A percentile compares a stretch with the other conserved stretches of the same genome.
Evolutionary conservation across 2,329 filamentous ascomycete species (phyloP).

Genomic region (Exophiala bonariae): DNA sequence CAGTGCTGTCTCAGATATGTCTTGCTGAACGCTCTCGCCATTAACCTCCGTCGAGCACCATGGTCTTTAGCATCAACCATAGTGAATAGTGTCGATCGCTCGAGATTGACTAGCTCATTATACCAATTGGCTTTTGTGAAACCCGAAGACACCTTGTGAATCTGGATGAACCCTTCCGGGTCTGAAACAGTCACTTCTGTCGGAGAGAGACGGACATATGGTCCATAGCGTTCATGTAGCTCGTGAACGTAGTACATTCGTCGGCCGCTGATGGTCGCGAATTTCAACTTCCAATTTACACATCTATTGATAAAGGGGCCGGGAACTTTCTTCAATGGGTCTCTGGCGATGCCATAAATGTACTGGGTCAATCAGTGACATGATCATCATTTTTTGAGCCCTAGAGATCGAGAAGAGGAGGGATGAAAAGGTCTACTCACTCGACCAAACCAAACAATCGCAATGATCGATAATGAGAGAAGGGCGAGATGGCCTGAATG

Average conservation of each 20-base stretch:
- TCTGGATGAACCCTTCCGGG: conserved; percentile 30
- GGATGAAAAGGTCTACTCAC: too few relatives aligned
- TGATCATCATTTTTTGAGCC: too few relatives aligned
- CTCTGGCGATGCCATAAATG: too few relatives aligned
- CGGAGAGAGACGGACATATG: conserved; percentile 17
- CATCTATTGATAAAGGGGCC: conserved; percentile 2
- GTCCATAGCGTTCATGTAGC: conserved; percentile 34
- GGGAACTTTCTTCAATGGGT: conserved; percentile 9
- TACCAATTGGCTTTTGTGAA: conserved; percentile 38
- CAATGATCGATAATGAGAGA: too few relatives aligned
- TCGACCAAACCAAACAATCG: too few relatives aligned
- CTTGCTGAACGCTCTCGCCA: conserved; percentile 37
- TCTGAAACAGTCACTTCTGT: conserved; percentile 41
- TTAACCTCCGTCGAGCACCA: conserved; percentile 41
- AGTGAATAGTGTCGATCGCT: conserved; percentile 39
- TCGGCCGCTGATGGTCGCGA: conserved; percentile 4
- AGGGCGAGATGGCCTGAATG: too few relatives aligned
- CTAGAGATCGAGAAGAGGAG: too few relatives aligned
- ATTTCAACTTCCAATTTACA: conserved; percentile 8
- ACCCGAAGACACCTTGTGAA: conserved; percentile 34
- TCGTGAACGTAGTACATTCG: conserved; percentile 23
- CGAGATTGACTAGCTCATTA: conserved; percentile 19
- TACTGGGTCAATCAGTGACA: too few relatives aligned
- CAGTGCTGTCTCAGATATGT: background rate
- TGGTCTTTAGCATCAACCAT: conserved; percentile 42